Conservation (phyloP, 257 asterid species). For the Solanum dulcamara region DNA sequence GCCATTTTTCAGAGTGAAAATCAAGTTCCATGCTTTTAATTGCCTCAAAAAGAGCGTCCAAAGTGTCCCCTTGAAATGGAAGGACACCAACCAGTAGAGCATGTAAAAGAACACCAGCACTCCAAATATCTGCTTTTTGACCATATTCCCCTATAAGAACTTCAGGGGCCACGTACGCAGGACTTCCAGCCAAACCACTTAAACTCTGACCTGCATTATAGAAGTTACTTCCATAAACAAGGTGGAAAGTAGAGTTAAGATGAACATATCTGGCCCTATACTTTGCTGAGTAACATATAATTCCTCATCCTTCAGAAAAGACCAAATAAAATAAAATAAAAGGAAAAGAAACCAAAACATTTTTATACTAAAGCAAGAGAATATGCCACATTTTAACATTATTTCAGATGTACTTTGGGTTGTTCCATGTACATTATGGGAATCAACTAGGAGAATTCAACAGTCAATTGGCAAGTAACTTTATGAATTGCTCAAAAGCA, state of each 20-base stretch:
- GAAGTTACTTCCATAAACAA: neutral
- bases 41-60: slow-evolving; percentile 26
- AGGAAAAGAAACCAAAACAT: neutral
- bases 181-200: slow-evolving; percentile 44
- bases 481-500: neutral
- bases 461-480: neutral
- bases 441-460: neutral
- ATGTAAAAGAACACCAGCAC: slow-evolving; percentile 41
- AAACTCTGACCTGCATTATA: slow-evolving; percentile 24
- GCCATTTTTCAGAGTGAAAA: slow-evolving; percentile 31
- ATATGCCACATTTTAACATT: neutral
- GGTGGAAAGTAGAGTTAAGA: neutral
- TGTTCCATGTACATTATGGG: neutral
- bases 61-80: slow-evolving; percentile 32
- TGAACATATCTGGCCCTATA: neutral
- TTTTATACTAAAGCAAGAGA: neutral
- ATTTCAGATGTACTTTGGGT: neutral
- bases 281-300: neutral
- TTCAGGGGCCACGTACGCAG: slow-evolving; percentile 43
- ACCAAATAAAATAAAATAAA: neutral
- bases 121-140: slow-evolving; percentile 35
- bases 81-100: slow-evolving; percentile 32
- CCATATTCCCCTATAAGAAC: slow-evolving; percentile 28
- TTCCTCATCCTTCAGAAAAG: neutral
- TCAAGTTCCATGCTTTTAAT: slow-evolving; percentile 26